Evolutionary conservation across 2,329 filamentous ascomycete genomes (phyloP), one percentile per base, ranked within the genome.

Genomic region (Hypoxylon sp.): DNA sequence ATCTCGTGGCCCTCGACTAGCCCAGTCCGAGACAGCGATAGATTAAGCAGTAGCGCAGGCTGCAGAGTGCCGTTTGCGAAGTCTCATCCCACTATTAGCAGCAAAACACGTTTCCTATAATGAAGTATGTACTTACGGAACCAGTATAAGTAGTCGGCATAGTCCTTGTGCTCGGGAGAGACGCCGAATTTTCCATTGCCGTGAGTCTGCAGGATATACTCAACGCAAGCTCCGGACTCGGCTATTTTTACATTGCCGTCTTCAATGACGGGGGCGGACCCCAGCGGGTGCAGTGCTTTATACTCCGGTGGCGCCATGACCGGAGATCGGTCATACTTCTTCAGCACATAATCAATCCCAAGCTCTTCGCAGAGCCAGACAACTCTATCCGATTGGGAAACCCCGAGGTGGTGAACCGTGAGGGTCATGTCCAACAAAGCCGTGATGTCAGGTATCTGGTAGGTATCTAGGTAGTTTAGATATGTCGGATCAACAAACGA

Each of bases 351-450:
- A 1, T 79, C 73, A 54, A 91, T 76, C 50, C 77, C 75, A 16
- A 91, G 84, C 75, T 91, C 89, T 75, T 91, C 88, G 74, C 87
- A 87, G 47, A 91, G 83, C 83, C 86, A 91, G 72, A 85, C 78
- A 54, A 90, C 81, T 41, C 89, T 87, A 74, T 91, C 88, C 34
- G 87, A 89, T 74, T 90, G 87, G 9, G 86, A 88, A 74, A 81
- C 71, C 47, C 81, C 78, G n/a, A 88, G 82, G 70, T 88, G 85
- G 71, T 88, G 85, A 19, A 87, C 65, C 2, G 56, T 71, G 27
- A 72, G 71, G 41, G 65, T 64, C 70, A 72, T 70, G 2, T 25
- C 59, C 39, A 7, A 29, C 30, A 8, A 41, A 19, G 12, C 16
- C 6, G 37, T 12, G 32, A n/a, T n/a, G n/a, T n/a, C n/a, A n/a